phyloP scores from a whole-genome alignment of 345 rosid species.

The Ceriops decandra region DNA sequence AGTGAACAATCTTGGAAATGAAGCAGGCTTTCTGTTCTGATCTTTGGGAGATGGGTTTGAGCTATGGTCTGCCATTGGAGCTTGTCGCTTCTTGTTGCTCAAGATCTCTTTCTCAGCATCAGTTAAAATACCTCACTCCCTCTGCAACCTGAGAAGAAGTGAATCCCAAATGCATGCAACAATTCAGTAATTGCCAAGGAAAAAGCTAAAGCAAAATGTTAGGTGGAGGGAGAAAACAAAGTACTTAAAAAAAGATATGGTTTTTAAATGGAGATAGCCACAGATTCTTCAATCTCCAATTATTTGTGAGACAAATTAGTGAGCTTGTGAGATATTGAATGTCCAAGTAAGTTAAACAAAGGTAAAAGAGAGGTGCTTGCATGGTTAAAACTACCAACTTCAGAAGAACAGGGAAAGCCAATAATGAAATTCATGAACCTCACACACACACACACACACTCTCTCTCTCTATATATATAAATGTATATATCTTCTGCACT shows the following conservation, averaged over 20 bases:
- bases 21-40: conserved; percentile 44
- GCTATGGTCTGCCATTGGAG: conserved; percentile 49
- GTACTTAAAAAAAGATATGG: not conserved
- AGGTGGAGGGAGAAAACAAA: not conserved
- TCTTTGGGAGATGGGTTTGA: conserved; percentile 32
- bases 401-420: conserved; percentile 16
- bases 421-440: conserved; percentile 17
- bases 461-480: too few species aligned
- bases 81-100: conserved; percentile 24
- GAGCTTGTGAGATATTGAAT: too few species aligned
- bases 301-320: too few species aligned
- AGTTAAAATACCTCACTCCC: not conserved
- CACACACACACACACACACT: too few species aligned
- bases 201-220: not conserved
- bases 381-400: conserved; percentile 23
- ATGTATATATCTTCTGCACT: not conserved
- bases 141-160: conserved; percentile 19
- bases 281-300: conserved; percentile 3
- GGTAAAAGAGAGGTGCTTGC: conserved; percentile 11
- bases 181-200: not conserved
- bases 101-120: conserved; percentile 42
- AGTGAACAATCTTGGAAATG: conserved; percentile 63
- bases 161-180: too few species aligned
- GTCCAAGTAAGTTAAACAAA: conserved; percentile 14
- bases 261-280: conserved; percentile 17